Conservation (phyloP, 306 rosid species). For the Oemleria cerasiformis region DNA sequence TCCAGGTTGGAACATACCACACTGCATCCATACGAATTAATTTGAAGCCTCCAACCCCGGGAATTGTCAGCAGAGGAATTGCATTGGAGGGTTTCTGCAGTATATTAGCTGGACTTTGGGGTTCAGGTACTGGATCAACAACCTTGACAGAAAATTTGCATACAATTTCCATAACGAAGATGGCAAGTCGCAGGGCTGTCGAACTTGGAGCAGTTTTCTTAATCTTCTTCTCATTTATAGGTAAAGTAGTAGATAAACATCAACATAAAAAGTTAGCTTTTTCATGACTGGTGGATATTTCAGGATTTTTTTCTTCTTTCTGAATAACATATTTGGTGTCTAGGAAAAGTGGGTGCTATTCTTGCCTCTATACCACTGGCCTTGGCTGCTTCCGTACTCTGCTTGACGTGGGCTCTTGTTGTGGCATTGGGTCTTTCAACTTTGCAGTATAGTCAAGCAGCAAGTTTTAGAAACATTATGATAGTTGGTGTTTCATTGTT, state of each 20-base stretch:
- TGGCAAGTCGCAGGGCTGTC: conserved; percentile 75
- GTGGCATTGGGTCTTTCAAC: conserved; percentile 74
- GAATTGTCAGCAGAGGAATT: conserved; percentile 92
- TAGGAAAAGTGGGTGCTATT: conserved; percentile 95
- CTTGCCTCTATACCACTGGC: conserved; percentile 92
- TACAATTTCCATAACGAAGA: conserved; percentile 70
- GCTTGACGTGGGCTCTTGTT: conserved; percentile 90
- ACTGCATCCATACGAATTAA: conserved; percentile 50
- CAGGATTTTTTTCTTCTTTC: neutral
- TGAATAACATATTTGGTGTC: neutral
- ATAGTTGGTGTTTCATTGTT: conserved; percentile 83
- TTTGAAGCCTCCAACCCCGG: conserved; percentile 67
- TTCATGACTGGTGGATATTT: neutral
- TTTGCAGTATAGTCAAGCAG: conserved; percentile 65
- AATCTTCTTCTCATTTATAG: conserved; percentile 71
- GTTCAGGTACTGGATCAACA: conserved; percentile 88
- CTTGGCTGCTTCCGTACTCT: conserved; percentile 79
- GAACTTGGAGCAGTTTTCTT: conserved; percentile 74
- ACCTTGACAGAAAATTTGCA: conserved; percentile 89
- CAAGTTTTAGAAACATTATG: conserved; percentile 75
- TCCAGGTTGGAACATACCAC: conserved; percentile 82
- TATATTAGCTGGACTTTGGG: conserved; percentile 89
- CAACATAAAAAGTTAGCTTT: neutral
- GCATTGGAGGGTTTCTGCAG: conserved; percentile 96
- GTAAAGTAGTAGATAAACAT: conserved; percentile 34